Evolutionary conservation across 2,329 filamentous ascomycete species (phyloP), one percentile per base, ranked within the genome.

Genomic region (Plenodomus lindquistii): DNA sequence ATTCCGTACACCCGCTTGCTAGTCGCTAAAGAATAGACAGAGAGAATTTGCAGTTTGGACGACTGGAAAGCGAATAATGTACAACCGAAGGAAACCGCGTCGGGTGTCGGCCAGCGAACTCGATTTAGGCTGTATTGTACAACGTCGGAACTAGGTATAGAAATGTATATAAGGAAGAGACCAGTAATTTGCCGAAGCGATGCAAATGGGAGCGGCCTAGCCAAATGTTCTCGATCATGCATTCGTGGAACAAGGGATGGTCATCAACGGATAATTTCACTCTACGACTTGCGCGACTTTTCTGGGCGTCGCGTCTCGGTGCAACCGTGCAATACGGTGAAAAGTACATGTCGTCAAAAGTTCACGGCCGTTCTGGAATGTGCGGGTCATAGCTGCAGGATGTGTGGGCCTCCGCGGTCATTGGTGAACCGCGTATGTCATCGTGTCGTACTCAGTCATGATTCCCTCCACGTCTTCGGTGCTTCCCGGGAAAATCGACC

Each of bases 401-500:
- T 37, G 27, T 22, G 24, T 18, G 21, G 45, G 43, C 29, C 44
- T 48, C 52, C 45, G 50, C 55, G 50, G 53, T 19, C 44, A 34
- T 50, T 57, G 59, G 60, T 55, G 16, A 42, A 29, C 48, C 51
- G 48, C 58, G 52, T 44, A 52, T 36, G 39, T 24, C 37, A 39
- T 21, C 27, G 18, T 16, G 24, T 18, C 37, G 19, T 38, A 37
- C 52, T 68, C 59, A 70, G 47, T 70, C 69, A 51, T 68, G 65
- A 49, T 66, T 69, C 16, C 71, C 72, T 40, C 74, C 72, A 40
- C 75, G 71, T 38, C 71, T 62, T 36, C 75, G 71, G 54, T 78
- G 73, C 73, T 86, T 87, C 60, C 89, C 87, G n/a, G 87, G 86
- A 61, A 89, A 86, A 55, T 92, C 88, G 46, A 93, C 82, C 53